Conservation (phyloP, 768 basidiomycete genomes). For the Boletus barrowsii region DNA sequence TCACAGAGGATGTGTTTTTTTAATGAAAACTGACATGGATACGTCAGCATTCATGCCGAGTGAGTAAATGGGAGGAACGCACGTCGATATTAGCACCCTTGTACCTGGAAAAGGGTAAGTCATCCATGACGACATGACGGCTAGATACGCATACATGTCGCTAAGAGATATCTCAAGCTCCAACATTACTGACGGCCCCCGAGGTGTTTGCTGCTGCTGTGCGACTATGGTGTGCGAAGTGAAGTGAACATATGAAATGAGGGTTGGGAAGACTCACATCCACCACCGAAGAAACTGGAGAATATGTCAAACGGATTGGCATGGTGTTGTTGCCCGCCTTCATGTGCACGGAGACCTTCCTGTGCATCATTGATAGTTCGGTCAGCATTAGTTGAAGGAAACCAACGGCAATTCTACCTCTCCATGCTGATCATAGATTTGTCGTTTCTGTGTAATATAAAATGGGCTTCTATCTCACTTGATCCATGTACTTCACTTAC, state of each 20-base stretch:
- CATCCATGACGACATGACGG: not conserved
- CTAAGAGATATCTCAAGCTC: conserved; percentile 84
- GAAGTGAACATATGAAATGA: not conserved
- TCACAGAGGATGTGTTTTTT: conserved; percentile 92
- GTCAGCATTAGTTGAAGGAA: conserved; percentile 4
- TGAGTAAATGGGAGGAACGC: conserved; percentile 17
- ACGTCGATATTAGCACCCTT: conserved; percentile 84
- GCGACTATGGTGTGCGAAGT: conserved; percentile 13
- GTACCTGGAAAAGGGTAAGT: conserved; percentile 49
- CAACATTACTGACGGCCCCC: conserved; percentile 71
- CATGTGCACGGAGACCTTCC: conserved; percentile 91
- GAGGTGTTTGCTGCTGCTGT: conserved; percentile 58
- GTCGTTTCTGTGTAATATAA: conserved; percentile 62
- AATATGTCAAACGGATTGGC: conserved; percentile 95
- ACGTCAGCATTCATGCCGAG: not conserved
- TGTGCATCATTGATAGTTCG: conserved; percentile 29
- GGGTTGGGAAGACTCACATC: conserved; percentile 46
- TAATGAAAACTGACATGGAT: conserved; percentile 71
- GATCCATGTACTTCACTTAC: conserved; percentile 40
- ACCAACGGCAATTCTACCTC: conserved; percentile 47
- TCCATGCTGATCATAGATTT: conserved; percentile 92
- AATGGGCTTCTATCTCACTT: not conserved
- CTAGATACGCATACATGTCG: conserved; percentile 61
- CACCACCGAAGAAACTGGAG: conserved; percentile 85
- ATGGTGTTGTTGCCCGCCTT: conserved; percentile 72